Base-by-base conservation (phyloP, 176 grass and related monocot species). In the Hsuehochloa calcarea region DNA sequence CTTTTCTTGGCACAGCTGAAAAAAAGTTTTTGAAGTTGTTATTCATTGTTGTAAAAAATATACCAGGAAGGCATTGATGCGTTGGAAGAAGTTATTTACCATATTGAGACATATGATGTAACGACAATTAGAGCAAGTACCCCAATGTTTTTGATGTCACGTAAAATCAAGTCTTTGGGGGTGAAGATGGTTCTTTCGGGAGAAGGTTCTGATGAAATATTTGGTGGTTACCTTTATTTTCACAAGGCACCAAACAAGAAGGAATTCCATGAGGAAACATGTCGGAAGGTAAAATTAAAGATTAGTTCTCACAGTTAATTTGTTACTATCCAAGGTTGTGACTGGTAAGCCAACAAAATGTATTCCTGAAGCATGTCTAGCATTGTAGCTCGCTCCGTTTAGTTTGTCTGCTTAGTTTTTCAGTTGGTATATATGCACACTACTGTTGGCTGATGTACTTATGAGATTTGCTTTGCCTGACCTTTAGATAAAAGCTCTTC, bases 171-270 rank as follows among this genome's bases (percentile, higher is more conserved):
- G 85, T 99, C 97, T 56, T 87, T 96, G 75, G 97, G 96, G 35
- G 97, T 99, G 59, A 96, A 99, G 88, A 99, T 99, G 93, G 97
- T 99, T 87, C 92, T 99, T 72, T 99, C 97, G 0, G 97, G 97
- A 66, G 97, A 99, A 87, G 97, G 97, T 80, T 96, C 97, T 54
- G 93, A 96, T 79, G 93, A 99, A 90, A 94, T 96, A 81, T 99
- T 99, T 79, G 97, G 97, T 29, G 97, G 97, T 35, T 96, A 99
- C 81, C 92, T 99, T 62, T 99, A 99, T 86, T 99, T 99, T 70
- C 93, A 96, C 68, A 99, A 99, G 82, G 97, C 97, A 81, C 97
- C 97, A 81, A 99, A 92, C 86, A 96, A 96, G 80, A 92, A 99
- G 77, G 97, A 99, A 84, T 92, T 99, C 74, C 97, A 99, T 68